Base-by-base conservation (phyloP, 2,329 filamentous ascomycete genomes). In the Microcera coccophila region DNA sequence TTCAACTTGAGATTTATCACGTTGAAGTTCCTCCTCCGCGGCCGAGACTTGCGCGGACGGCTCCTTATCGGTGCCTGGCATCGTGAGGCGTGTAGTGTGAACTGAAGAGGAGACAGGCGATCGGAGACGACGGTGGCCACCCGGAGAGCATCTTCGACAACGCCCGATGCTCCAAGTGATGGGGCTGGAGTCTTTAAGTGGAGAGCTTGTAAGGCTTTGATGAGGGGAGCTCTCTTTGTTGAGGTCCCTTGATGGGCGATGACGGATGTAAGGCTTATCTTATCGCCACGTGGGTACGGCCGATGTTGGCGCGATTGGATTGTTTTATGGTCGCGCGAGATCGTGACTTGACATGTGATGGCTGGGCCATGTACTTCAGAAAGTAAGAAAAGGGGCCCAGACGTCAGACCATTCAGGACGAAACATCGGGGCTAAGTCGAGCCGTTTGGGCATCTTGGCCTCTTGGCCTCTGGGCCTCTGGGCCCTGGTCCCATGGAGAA, bases 191-290 rank as follows among this genome's bases (percentile, higher is more conserved):
- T n/a, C 29, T 31, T 4, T 22, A 14, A 20, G 41, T 41, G 41
- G 47, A 41, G 35, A 34, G 33, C 21, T 28, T 41, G 41, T 44
- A 41, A 33, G 32, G 33, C 21, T 28, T 4, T 19, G 28, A 22
- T 36, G 29, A 19, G 44, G 28, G 45, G 39, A 48, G 41, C 35
- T 44, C 24, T 36, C n/a, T n/a, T n/a, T n/a, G n/a, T n/a, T n/a
- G n/a, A n/a, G n/a, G 39, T n/a, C 29, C 12, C n/a, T 17, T 32
- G 29, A 32, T 26, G 22, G 33, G 33, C 20, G 53, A 55, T 57
- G 54, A 57, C 47, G 53, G 51, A 50, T 42, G 48, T 45, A 31
- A 36, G 32, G 24, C 52, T 59, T 62, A 62, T 62, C 59, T 62
- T 61, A 62, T 62, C 59, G 50, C 43, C 59, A 62, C 55, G 58